A percentile compares a stretch with the other conserved stretches of the same genome.
These are phyloP conservation scores for Magnolia changhungtana DNA, from an alignment of 164 flowering plant genomes.

Conservation along the genomic window DNA sequence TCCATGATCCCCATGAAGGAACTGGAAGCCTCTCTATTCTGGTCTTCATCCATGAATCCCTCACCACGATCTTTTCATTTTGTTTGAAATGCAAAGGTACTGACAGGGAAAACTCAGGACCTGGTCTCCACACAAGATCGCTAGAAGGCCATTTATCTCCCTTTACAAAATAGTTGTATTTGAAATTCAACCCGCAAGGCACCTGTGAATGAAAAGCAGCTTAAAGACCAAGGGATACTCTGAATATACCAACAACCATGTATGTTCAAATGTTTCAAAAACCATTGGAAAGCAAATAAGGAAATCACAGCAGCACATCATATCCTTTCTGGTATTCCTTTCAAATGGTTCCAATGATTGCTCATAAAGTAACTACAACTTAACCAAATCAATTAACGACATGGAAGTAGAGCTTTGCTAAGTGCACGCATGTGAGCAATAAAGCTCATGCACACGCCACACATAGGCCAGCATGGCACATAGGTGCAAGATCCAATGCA, in stretches of 20 bases:
- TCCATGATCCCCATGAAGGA: constrained; percentile 58
- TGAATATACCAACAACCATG: not conserved
- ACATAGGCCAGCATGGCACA: too few relatives aligned
- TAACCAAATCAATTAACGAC: too few relatives aligned
- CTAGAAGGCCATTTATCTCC: constrained; percentile 42
- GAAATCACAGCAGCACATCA: too few relatives aligned
- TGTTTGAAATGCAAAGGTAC: constrained; percentile 31
- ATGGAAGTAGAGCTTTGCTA: too few relatives aligned
- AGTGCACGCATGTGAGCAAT: too few relatives aligned
- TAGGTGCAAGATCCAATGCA: too few relatives aligned
- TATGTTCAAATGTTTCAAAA: not conserved
- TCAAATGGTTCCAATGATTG: too few relatives aligned
- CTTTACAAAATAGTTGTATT: constrained; percentile 59
- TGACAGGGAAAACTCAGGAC: constrained; percentile 59
- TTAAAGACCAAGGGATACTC: not conserved
- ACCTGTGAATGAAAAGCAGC: constrained; percentile 35
- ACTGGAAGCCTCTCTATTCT: constrained; percentile 24
- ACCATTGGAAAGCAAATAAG: too few relatives aligned
- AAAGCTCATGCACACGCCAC: too few relatives aligned
- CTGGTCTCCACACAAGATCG: constrained; percentile 63
- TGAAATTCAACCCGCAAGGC: constrained; percentile 45
- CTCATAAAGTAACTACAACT: too few relatives aligned
- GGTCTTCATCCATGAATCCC: constrained; percentile 56
- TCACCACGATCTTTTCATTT: constrained; percentile 36
- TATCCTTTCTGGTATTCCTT: too few relatives aligned